A percentile compares a stretch with the other conserved stretches of the same genome.
These are phyloP conservation scores for Citrus mangshanensis DNA, from an alignment of 345 rosid genomes.

Conservation along the genomic window DNA sequence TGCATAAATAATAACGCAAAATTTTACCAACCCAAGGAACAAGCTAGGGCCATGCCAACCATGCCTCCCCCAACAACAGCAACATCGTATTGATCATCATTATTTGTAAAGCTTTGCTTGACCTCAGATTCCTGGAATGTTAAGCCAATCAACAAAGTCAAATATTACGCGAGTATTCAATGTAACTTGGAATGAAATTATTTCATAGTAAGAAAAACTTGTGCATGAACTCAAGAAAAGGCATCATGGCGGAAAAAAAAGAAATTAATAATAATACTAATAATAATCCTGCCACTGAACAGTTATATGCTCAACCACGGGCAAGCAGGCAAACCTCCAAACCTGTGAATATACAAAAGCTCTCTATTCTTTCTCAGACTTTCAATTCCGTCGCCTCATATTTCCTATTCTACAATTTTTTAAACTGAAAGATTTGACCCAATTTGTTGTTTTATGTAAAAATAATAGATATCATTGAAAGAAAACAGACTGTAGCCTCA, in stretches of 20 bases:
- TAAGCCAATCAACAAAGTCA: constrained; percentile 3
- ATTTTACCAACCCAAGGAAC: constrained; percentile 65
- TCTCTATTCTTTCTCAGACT: neutral
- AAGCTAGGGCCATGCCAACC: constrained; percentile 97
- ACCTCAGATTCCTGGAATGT: constrained; percentile 32
- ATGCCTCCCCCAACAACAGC: constrained; percentile 96
- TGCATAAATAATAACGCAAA: neutral
- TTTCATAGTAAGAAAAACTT: neutral
- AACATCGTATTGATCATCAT: constrained; percentile 58
- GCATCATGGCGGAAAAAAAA: neutral
- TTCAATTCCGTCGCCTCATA: neutral
- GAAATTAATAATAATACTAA: neutral
- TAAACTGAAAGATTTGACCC: neutral
- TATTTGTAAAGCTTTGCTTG: constrained; percentile 18
- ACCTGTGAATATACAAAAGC: neutral
- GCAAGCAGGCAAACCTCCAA: neutral
- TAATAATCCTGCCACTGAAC: no score
- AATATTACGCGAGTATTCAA: neutral
- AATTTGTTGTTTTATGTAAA: neutral
- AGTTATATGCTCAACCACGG: neutral
- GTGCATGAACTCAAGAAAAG: neutral
- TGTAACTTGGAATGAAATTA: neutral
- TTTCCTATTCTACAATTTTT: no score
- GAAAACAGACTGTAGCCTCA: neutral
- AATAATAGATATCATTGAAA: no score